Percentiles rank a stretch among this genome's conserved stretches.
Evolutionary conservation across 1,284 basidiomycete genomes (phyloP).

Genomic region (Ustilago esculenta): DNA sequence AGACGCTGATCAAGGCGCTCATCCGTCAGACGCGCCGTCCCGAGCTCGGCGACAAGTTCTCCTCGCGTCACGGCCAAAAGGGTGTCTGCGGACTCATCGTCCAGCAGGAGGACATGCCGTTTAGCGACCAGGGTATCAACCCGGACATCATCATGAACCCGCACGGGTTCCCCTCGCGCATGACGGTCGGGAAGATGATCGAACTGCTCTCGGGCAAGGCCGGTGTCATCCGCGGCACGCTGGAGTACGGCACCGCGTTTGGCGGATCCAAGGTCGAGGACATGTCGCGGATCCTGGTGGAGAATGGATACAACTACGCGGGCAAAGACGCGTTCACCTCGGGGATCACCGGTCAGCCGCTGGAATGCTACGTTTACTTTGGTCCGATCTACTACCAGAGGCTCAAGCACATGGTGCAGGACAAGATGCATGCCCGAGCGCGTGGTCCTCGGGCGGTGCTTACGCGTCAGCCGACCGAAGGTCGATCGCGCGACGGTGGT

Average conservation of each 20-base stretch:
- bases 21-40: conserved; percentile 96
- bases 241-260: conserved; percentile 93
- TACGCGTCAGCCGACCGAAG: conserved; percentile 97
- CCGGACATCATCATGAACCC: conserved; percentile 99
- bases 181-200: conserved; percentile 99
- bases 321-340: conserved; percentile 98
- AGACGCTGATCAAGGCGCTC: conserved; percentile 98
- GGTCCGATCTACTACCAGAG: conserved; percentile 94
- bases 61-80: conserved; percentile 97
- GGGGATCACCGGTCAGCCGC: conserved; percentile 93
- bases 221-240: conserved; percentile 84
- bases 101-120: conserved; percentile 98
- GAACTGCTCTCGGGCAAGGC: conserved; percentile 85
- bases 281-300: conserved; percentile 94
- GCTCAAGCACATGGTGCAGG: conserved; percentile 78
- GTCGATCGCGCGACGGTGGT: conserved; percentile 95
- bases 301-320: conserved; percentile 93
- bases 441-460: conserved; percentile 95
- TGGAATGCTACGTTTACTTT: conserved; percentile 98
- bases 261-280: conserved; percentile 99
- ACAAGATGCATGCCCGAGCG: conserved; percentile 93
- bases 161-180: conserved; percentile 98
- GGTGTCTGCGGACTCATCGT: conserved; percentile 98
- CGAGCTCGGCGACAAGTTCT: conserved; percentile 98
- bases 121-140: conserved; percentile 95